Percentiles rank a stretch among this genome's conserved stretches.
Conservation (phyloP, 2,329 filamentous ascomycete species). For the Beauveria bassiana region DNA sequence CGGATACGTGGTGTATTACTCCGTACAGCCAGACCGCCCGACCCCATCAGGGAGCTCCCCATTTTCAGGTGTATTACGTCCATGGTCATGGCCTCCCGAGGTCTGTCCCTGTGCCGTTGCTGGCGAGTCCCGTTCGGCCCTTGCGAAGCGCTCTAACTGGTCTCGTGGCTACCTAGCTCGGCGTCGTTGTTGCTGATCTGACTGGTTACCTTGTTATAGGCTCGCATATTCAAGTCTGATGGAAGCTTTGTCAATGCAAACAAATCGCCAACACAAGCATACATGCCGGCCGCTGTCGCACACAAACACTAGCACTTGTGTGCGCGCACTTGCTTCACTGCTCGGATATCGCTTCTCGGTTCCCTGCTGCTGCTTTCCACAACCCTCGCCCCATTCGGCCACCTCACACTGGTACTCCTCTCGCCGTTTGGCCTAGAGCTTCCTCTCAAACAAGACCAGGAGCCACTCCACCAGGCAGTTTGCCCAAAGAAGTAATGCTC, state of each 20-base stretch:
- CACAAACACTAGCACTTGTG: slow-evolving; percentile 11
- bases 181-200: slow-evolving; percentile 6
- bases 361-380: not conserved
- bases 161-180: not conserved
- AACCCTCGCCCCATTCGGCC: slow-evolving; percentile 2
- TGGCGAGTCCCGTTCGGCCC: not conserved
- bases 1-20: slow-evolving; percentile 1
- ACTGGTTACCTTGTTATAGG: not conserved
- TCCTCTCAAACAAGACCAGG: slow-evolving; percentile 4
- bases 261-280: slow-evolving; percentile 5
- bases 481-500: slow-evolving; percentile 11
- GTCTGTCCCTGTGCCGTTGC: slow-evolving; percentile 7
- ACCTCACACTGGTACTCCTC: not conserved
- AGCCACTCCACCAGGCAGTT: slow-evolving; percentile 5
- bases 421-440: not conserved
- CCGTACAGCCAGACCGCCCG: slow-evolving; percentile 7
- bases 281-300: slow-evolving; percentile 2
- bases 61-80: slow-evolving; percentile 10
- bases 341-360: not conserved
- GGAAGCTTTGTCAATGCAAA: slow-evolving; percentile 9
- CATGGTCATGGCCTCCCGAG: slow-evolving; percentile 8
- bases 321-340: not conserved
- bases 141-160: slow-evolving; percentile 1
- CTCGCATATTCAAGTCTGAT: not conserved
- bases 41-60: slow-evolving; percentile 6